These are phyloP conservation scores for Penicillium sp. DNA, from an alignment of 2,329 filamentous ascomycete species.

Conservation along the genomic window DNA sequence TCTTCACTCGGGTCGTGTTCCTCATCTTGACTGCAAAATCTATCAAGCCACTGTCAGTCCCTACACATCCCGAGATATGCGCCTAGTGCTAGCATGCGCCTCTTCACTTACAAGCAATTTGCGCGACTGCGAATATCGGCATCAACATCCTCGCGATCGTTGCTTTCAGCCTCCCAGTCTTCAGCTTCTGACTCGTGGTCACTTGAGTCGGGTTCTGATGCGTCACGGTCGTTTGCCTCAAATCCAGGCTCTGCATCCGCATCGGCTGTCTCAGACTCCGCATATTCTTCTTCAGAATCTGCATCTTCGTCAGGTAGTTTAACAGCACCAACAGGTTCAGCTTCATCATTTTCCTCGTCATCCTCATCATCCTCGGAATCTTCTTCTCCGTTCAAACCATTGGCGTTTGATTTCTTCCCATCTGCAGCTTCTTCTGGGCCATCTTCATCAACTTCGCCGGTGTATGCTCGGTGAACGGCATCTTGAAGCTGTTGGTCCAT, in stretches of 20 bases:
- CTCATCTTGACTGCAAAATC: constrained; percentile 81
- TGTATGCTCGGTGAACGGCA: constrained; percentile 39
- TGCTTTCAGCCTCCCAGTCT: constrained; percentile 51
- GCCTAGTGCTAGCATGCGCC: not conserved
- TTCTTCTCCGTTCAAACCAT: constrained; percentile 34
- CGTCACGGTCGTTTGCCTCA: constrained; percentile 41
- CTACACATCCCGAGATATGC: not conserved
- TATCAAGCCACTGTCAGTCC: constrained; percentile 42
- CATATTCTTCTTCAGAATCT: constrained; percentile 40
- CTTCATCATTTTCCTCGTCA: constrained; percentile 46
- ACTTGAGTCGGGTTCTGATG: constrained; percentile 39
- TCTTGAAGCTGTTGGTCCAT: constrained; percentile 42
- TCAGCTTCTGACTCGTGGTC: constrained; percentile 61
- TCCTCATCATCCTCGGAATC: constrained; percentile 21
- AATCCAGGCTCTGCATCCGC: constrained; percentile 46
- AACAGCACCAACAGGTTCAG: constrained; percentile 39
- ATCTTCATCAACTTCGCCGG: constrained; percentile 32
- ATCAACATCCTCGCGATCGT: constrained; percentile 46
- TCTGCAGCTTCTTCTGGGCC: constrained; percentile 31
- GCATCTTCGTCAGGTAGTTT: constrained; percentile 35
- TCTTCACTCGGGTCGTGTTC: constrained; percentile 79
- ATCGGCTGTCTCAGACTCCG: constrained; percentile 42
- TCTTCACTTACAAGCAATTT: constrained; percentile 60
- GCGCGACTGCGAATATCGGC: constrained; percentile 52
- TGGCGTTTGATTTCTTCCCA: constrained; percentile 30